Conservation (phyloP, 495 filamentous ascomycete genomes). For the Lichenothelia convexa region DNA sequence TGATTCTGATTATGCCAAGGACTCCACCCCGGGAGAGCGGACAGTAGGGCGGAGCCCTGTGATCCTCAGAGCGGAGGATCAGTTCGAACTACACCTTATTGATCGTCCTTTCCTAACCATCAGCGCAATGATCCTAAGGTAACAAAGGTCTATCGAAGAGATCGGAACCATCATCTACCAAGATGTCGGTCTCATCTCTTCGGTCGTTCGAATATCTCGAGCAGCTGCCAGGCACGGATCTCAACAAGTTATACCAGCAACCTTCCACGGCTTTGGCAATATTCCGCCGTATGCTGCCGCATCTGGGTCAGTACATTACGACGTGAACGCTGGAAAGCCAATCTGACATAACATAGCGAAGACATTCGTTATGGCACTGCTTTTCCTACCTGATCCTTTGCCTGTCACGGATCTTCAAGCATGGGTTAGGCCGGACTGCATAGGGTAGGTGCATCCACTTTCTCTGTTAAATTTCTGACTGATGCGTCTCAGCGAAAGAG, state of each 20-base stretch:
- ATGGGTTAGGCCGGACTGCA: conserved; percentile 52
- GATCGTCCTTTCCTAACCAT: not conserved
- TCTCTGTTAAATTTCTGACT: not conserved
- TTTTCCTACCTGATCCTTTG: conserved; percentile 68
- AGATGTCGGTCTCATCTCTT: conserved; percentile 51
- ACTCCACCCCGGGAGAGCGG: no score
- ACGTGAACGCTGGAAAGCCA: not conserved
- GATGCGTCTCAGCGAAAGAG: conserved; percentile 39
- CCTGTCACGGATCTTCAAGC: conserved; percentile 56
- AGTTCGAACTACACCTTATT: no score
- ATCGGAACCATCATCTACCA: conserved; percentile 17
- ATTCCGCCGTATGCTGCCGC: conserved; percentile 90
- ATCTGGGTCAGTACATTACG: conserved; percentile 40
- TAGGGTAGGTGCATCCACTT: not conserved
- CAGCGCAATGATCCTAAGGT: conserved; percentile 22
- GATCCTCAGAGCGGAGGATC: no score
- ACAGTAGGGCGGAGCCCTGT: no score
- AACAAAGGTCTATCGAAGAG: conserved; percentile 11
- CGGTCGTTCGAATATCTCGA: conserved; percentile 73
- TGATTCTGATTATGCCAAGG: no score
- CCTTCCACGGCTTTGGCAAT: conserved; percentile 89
- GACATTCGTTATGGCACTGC: conserved; percentile 80
- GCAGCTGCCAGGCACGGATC: conserved; percentile 71
- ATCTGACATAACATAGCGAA: conserved; percentile 41
- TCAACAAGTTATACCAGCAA: conserved; percentile 80